Percentiles rank a stretch among this genome's conserved stretches.
Evolutionary conservation across 257 asterid genomes (phyloP).

Genomic region (Plantago ovata): DNA sequence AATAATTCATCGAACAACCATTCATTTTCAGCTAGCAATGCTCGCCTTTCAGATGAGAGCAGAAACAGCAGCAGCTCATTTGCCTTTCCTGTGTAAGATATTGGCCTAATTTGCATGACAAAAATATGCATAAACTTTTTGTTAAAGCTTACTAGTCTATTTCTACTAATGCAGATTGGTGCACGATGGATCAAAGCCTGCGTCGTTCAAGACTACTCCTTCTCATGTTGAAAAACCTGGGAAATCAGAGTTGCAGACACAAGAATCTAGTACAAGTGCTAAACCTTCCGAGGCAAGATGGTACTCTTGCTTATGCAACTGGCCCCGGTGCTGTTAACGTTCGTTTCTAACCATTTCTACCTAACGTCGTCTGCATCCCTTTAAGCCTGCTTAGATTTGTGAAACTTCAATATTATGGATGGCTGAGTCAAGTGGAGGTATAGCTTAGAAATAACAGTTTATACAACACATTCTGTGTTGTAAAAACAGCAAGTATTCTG

Average conservation of each 20-base stretch:
- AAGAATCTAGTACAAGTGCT: slow-evolving; percentile 8
- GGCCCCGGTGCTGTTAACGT: slow-evolving; percentile 34
- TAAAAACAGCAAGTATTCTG: neutral
- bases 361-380: slow-evolving; percentile 2
- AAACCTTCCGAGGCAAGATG: slow-evolving; percentile 25
- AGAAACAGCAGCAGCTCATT: slow-evolving; percentile 44
- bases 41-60: slow-evolving; percentile 52
- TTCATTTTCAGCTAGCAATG: slow-evolving; percentile 26
- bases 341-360: neutral
- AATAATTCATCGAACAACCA: slow-evolving; percentile 3
- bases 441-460: neutral
- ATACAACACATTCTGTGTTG: neutral
- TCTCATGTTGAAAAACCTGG: slow-evolving; percentile 33
- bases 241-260: slow-evolving; percentile 5
- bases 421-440: slow-evolving; percentile 4
- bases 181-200: slow-evolving; percentile 25
- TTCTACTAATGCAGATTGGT: slow-evolving; percentile 37
- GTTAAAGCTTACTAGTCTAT: neutral
- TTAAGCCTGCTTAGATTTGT: slow-evolving; percentile 1
- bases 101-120: neutral
- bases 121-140: neutral
- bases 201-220: slow-evolving; percentile 13
- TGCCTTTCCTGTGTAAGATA: slow-evolving; percentile 63
- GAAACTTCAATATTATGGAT: neutral
- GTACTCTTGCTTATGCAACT: slow-evolving; percentile 32